Conservation (phyloP, 768 basidiomycete genomes). For the Botryobasidium botryosum region DNA sequence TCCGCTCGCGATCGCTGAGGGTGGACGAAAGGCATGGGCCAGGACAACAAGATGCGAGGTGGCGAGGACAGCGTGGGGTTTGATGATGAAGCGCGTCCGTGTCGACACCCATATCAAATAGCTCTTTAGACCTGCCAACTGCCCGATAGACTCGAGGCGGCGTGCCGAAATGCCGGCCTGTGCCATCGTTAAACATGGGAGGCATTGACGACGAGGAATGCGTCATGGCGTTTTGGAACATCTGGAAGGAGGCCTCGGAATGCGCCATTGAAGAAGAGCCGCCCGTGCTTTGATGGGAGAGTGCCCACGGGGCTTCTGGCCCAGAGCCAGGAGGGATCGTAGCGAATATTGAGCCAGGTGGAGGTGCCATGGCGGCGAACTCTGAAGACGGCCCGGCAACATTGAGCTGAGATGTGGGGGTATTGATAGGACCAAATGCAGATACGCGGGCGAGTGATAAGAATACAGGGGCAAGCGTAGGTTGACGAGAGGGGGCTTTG, state of each 20-base stretch:
- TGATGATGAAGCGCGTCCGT: neutral
- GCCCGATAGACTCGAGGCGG: constrained; percentile 11
- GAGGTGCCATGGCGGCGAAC: neutral
- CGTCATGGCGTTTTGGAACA: no score
- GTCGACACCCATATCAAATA: constrained; percentile 9
- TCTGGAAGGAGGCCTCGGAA: no score
- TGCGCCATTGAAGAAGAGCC: no score
- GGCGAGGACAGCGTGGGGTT: neutral
- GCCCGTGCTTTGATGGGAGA: no score
- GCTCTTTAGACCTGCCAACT: constrained; percentile 11
- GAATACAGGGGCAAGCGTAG: no score
- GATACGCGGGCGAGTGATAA: constrained; percentile 5
- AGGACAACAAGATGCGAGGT: constrained; percentile 4
- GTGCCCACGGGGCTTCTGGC: constrained; percentile 9
- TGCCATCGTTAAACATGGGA: constrained; percentile 8
- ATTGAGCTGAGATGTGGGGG: neutral
- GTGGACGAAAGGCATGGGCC: neutral
- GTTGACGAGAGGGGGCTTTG: no score
- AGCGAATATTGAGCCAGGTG: constrained; percentile 9
- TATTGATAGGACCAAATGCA: constrained; percentile 6
- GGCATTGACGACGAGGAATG: constrained; percentile 8
- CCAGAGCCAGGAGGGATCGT: constrained; percentile 9
- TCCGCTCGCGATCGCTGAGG: neutral
- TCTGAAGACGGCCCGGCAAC: neutral
- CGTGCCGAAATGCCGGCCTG: constrained; percentile 9